These are phyloP conservation scores for Talaromyces rugulosus DNA, from an alignment of 2,329 filamentous ascomycete genomes.

Conservation along the genomic window DNA sequence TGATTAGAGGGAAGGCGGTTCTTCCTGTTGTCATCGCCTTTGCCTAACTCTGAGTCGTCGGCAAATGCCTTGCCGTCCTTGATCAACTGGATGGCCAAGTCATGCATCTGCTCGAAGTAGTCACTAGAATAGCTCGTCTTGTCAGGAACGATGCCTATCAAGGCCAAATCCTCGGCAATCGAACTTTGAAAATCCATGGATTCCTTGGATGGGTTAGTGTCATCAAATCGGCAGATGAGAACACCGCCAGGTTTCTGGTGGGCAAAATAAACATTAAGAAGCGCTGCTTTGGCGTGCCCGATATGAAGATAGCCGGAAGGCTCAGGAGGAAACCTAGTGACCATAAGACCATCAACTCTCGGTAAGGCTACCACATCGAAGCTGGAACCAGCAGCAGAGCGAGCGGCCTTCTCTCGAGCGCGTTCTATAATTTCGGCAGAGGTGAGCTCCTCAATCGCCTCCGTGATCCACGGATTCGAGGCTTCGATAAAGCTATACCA, in stretches of 20 bases:
- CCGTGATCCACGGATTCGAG: conserved; percentile 70
- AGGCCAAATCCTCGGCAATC: conserved; percentile 17
- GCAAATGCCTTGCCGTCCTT: conserved; percentile 84
- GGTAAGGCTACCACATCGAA: conserved; percentile 64
- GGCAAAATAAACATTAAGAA: conserved; percentile 94
- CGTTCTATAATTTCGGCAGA: background rate
- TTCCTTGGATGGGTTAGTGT: conserved; percentile 96
- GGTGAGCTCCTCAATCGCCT: conserved; percentile 37
- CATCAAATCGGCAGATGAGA: conserved; percentile 87
- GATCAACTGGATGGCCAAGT: conserved; percentile 78
- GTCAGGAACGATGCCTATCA: conserved; percentile 90
- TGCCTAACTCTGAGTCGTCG: conserved; percentile 86
- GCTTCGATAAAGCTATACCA: conserved; percentile 88
- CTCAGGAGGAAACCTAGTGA: conserved; percentile 92
- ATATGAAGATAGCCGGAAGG: conserved; percentile 94
- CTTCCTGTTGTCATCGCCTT: conserved; percentile 51
- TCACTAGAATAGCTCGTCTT: conserved; percentile 88
- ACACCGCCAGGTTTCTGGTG: conserved; percentile 89
- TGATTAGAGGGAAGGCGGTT: conserved; percentile 32
- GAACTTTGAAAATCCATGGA: conserved; percentile 55
- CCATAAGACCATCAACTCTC: conserved; percentile 80
- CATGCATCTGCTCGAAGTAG: conserved; percentile 89
- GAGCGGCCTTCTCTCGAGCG: background rate
- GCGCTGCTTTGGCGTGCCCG: conserved; percentile 87
- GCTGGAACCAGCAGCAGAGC: background rate